A percentile compares a stretch with the other conserved stretches of the same genome.
Conservation (phyloP, 148 eudicot species). For the Dysphania ambrosioides region DNA sequence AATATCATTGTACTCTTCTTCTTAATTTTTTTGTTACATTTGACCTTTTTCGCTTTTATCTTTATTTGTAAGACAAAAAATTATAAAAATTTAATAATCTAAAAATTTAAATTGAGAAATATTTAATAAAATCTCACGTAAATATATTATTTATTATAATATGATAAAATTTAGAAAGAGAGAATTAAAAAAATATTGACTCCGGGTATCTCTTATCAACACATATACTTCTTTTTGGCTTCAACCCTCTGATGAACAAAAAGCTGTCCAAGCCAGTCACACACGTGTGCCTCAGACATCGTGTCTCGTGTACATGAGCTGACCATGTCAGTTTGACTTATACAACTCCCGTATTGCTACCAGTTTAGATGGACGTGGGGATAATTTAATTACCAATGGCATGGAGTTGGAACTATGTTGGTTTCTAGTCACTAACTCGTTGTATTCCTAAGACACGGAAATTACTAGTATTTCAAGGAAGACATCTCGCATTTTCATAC, state of each 20-base stretch:
- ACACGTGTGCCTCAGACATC: constrained; percentile 30
- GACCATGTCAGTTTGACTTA: constrained; percentile 20
- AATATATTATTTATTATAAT: background rate
- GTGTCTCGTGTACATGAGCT: constrained; percentile 15
- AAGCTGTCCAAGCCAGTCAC: background rate
- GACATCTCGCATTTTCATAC: too few species aligned
- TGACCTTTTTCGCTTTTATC: too few species aligned
- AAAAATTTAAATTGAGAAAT: too few species aligned
- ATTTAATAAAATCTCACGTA: too few species aligned
- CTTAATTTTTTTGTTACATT: too few species aligned
- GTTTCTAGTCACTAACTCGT: background rate
- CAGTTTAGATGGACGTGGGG: background rate
- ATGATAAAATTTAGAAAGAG: background rate
- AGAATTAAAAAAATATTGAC: background rate
- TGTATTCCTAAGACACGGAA: too few species aligned
- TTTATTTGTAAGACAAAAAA: too few species aligned
- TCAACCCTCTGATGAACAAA: background rate
- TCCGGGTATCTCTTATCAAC: background rate
- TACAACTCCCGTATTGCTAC: background rate
- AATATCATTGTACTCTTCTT: too few species aligned
- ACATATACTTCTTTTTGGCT: background rate
- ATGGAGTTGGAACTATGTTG: background rate
- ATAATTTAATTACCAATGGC: background rate
- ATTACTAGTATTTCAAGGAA: too few species aligned
- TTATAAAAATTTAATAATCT: too few species aligned